Base-by-base conservation (phyloP, 257 asterid genomes). In the Henckelia pumila region DNA sequence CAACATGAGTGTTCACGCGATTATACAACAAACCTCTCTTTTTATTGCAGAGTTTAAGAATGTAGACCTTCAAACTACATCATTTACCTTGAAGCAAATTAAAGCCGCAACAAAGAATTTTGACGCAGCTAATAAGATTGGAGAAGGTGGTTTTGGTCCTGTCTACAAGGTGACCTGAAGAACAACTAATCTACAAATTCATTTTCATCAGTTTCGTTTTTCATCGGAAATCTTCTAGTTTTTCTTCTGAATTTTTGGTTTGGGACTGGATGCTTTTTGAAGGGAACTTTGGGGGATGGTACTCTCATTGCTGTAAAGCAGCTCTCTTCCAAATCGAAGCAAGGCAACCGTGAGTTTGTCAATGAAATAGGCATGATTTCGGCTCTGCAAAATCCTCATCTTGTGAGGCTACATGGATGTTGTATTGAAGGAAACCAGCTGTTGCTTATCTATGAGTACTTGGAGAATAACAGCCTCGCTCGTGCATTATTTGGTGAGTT, bases 371-470 rank as follows among this genome's bases (percentile, higher is more conserved):
- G 53, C 53, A 47, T 47, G 53, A 75, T 57, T 29, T 63, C 70
- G 59, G 68, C 75, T 30, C 58, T 63, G 32, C 62, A 70, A 17
- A 74, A 75, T 64, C 79, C 79, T 1, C 59, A 75, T 70, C 75
- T 75, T 52, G 71, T 70, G 17, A 64, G n/a, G 61, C 44, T 70
- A 49, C 7, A 59, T 65, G 80, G 80, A 61, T 71, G 65, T 2
- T 71, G 70, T 61, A 61, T 33, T n/a, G 53, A 47, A 47, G 53
- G 53, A 47, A 47, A 47, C 53, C 53, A 47, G 1, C 53, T 47
- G 7, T 16, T 47, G 53, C 53, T 47, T 47, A 47, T 47, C 20
- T 47, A 47, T n/a, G 53, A 47, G 53, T 47, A 47, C 53, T 4
- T 47, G 53, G 53, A 47, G 53, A 47, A 47, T 47, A 47, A 47